Evolutionary conservation across 768 basidiomycete genomes (phyloP).

Genomic region (Lactifluus pinguis): DNA sequence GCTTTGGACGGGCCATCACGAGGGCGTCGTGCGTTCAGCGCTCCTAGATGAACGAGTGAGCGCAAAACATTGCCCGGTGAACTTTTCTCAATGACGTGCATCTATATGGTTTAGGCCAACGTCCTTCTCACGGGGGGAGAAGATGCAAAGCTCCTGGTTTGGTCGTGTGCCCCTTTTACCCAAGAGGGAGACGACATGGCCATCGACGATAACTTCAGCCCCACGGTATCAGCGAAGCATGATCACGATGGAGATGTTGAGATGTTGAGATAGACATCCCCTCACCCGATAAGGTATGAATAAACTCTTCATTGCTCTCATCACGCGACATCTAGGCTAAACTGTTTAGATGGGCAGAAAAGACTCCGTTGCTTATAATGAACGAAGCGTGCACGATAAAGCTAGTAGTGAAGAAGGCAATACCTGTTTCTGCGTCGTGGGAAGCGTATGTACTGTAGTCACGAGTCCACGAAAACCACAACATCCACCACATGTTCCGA

Average conservation of each 20-base stretch:
- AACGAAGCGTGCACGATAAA: not conserved
- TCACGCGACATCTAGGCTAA: not conserved
- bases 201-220: not conserved
- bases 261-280: not conserved
- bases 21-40: constrained; percentile 27
- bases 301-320: not conserved
- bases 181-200: constrained; percentile 4
- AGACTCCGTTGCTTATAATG: constrained; percentile 3
- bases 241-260: constrained; percentile 17
- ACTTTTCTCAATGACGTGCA: not conserved
- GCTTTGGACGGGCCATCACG: constrained; percentile 25
- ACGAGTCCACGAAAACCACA: not conserved
- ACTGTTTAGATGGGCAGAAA: not conserved
- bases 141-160: constrained; percentile 27
- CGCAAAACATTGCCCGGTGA: not conserved
- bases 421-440: not conserved
- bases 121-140: constrained; percentile 30
- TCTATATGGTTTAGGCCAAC: constrained; percentile 21
- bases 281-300: constrained; percentile 7
- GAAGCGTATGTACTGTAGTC: not conserved
- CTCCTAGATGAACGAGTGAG: constrained; percentile 28
- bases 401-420: not conserved
- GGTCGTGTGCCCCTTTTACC: constrained; percentile 21
- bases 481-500: constrained; percentile 6
- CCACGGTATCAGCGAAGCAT: constrained; percentile 7